Base-by-base conservation (phyloP, 1,284 basidiomycete species). In the Ceratobasidium sp. region DNA sequence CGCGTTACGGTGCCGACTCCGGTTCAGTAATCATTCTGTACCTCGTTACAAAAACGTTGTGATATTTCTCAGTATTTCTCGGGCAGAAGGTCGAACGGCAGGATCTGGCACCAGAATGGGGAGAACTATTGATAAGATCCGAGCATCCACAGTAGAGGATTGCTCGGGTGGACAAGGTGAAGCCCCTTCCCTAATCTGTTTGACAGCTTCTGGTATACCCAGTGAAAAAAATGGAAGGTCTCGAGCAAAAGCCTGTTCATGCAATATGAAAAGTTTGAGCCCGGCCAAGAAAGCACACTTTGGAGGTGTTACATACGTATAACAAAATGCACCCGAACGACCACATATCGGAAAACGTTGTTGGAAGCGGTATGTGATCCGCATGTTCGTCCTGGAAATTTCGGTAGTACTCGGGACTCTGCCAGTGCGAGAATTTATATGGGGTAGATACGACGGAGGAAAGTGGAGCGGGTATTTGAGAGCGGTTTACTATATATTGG, bases 271-370 rank as follows among this genome's bases (percentile, higher is more conserved):
- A 54, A 54, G 4, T 21, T 16, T 33, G 14, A 54, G 23, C 25
- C 30, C 30, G 25, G 30, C 30, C 12, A 4, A 6, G n/a, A n/a
- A 12, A 21, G 18, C 62, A 33, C 16, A 56, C 51, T 0, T 7
- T 33, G 4, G 42, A 9, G 3, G 3, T 42, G 38, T 28, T 18
- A 54, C 36, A 12, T 56, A 56, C 53, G 18, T 16, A 33, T 16
- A 56, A 30, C 28, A 56, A 30, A 30, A 56, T 16, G 28, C 25
- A 33, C 9, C 56, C 69, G 9, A 72, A 61, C 0, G 69, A 51
- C 69, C 69, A 72, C 1, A 72, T 44, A 33, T 72, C 69, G 11
- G 44, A 33, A 42, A 58, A 21, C 8, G 23, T 25, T n/a, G 69
- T 72, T 23, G 69, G 59, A 21, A 53, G 36, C 7, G 38, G 42